Conservation (phyloP, 148 eudicot genomes). For the Vaccinium corymbosum region DNA sequence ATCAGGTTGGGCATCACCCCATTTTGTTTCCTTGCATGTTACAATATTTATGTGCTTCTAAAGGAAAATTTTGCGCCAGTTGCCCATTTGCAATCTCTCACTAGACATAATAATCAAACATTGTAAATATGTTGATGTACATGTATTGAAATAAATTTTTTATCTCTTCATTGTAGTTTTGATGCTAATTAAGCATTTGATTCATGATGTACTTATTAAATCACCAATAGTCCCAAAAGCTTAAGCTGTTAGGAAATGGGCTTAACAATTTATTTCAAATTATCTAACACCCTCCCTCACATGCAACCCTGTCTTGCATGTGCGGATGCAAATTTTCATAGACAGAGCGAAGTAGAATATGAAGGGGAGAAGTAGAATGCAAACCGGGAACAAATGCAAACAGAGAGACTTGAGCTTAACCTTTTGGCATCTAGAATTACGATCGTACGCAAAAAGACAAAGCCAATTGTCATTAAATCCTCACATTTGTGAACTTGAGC, state of each 20-base stretch:
- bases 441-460: neutral
- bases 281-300: too few relatives aligned
- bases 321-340: too few relatives aligned
- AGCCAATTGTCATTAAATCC: neutral
- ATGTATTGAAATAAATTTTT: neutral
- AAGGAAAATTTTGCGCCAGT: neutral
- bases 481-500: neutral
- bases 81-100: neutral
- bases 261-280: too few relatives aligned
- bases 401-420: neutral
- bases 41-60: neutral
- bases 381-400: too few relatives aligned
- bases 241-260: too few relatives aligned
- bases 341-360: too few relatives aligned
- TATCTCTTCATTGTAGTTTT: conserved; percentile 1
- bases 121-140: conserved; percentile 20
- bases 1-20: conserved; percentile 15
- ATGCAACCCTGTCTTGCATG: too few relatives aligned
- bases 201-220: neutral
- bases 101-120: conserved; percentile 7
- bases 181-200: neutral
- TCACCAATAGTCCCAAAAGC: too few relatives aligned
- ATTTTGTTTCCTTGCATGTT: neutral
- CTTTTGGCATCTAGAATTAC: neutral
- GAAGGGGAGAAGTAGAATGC: too few relatives aligned